A percentile compares a stretch with the other conserved stretches of the same genome.
Conservation (phyloP, 2,329 filamentous ascomycete species). For the Zarea fungicola region DNA sequence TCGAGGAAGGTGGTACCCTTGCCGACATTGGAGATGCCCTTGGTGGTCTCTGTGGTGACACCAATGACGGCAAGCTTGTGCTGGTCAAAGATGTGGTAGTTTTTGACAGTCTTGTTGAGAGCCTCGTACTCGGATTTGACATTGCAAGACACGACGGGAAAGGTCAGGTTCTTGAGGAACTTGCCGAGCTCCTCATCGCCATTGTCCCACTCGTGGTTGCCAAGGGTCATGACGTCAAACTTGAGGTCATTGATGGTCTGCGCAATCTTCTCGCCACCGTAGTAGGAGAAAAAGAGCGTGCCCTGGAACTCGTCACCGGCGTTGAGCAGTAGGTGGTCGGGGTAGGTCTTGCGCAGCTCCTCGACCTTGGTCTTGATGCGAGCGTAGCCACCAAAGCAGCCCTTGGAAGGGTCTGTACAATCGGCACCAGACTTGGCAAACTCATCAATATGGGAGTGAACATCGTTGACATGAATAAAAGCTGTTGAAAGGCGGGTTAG, state of each 20-base stretch:
- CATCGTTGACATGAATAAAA: constrained; percentile 66
- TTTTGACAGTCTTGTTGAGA: constrained; percentile 59
- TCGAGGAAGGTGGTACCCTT: constrained; percentile 54
- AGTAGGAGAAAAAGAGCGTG: constrained; percentile 62
- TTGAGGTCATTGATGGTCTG: constrained; percentile 59
- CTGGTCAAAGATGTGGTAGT: constrained; percentile 59
- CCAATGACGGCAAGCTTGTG: constrained; percentile 59
- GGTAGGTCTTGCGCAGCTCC: constrained; percentile 48
- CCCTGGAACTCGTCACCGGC: constrained; percentile 67
- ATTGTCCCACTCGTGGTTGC: constrained; percentile 63
- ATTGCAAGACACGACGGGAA: constrained; percentile 60
- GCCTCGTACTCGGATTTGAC: constrained; percentile 54
- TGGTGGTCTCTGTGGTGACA: constrained; percentile 56
- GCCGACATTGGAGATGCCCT: constrained; percentile 54
- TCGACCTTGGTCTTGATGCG: constrained; percentile 58
- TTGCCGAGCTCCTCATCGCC: constrained; percentile 58
- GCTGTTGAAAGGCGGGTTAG: constrained; percentile 47
- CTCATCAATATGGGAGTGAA: constrained; percentile 62
- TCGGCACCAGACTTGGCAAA: constrained; percentile 57
- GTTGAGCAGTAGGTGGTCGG: constrained; percentile 59
- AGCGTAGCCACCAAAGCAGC: constrained; percentile 61
- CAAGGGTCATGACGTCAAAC: constrained; percentile 64
- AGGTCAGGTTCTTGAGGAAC: constrained; percentile 59
- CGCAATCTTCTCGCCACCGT: constrained; percentile 63
- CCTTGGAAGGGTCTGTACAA: constrained; percentile 49